Base-by-base conservation (phyloP, 2,329 filamentous ascomycete genomes). In the Ambrosiella cleistominuta region DNA sequence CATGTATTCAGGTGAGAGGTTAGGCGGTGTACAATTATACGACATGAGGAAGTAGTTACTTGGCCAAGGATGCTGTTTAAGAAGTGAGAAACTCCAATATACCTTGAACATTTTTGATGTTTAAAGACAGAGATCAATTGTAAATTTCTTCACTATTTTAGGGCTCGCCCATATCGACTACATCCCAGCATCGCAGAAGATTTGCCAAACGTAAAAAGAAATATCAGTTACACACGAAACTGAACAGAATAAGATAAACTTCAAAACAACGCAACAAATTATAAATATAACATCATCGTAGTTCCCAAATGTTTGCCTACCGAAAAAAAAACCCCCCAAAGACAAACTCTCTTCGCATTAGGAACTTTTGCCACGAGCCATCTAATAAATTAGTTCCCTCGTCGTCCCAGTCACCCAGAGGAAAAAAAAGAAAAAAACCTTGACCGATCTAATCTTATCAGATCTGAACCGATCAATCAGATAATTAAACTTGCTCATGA, bases 381-480 rank as follows among this genome's bases (percentile, higher is more conserved):
- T 4, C 49, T 27, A 52, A 52, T 19, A 52, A 6, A 12, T 19
- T 9, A 11, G 13, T 37, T 13, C n/a, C 17, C 15, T 52, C 49
- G 3, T 52, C 49, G 27, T 13, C 27, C 37, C 9, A 17, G 13
- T 37, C 17, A 27, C 36, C 35, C 27, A 5, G 49, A 51, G 53
- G 44, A 37, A 52, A 51, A 53, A 56, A 12, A 11, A 38, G 54
- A n/a, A 45, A 58, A 55, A 58, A 40, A 50, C 15, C 39, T 19
- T 35, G n/a, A 17, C 27, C 35, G 27, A 60, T 60, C 53, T 60
- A 53, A 60, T 60, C 54, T 60, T 56, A 60, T 60, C 58, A 60
- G 58, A 60, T 60, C 53, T 17, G 4, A 40, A 7, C 15, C 7
- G 7, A 57, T 52, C 13, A 17, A 53, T 57, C 38, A 53, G 56